Base-by-base conservation (phyloP, 495 filamentous ascomycete genomes). In the Talaromyces stipitatus region DNA sequence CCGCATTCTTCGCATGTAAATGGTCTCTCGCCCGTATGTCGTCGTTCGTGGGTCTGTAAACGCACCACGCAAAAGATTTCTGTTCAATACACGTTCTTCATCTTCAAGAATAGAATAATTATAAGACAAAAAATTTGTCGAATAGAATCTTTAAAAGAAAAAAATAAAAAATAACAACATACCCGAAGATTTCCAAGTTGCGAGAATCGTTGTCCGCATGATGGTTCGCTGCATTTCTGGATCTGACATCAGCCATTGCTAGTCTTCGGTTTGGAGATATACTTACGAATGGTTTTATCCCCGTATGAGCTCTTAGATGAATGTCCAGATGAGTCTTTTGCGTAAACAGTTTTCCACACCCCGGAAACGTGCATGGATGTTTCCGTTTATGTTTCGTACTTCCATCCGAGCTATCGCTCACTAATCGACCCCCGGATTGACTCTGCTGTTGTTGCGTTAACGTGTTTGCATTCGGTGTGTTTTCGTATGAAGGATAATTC, bases 321-420 rank as follows among this genome's bases (percentile, higher is more conserved):
- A 95, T 97, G 58, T 95, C 90, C 33, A 96, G 79, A 66, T 97
- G 91, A 2, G 92, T 97, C 70, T 92, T 96, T 67, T 97, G 92
- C 56, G 84, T 83, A 70, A 96, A 96, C 59, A 78, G 82, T 74
- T 94, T 96, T 57, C 79, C 74, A 63, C 92, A 97, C 12, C 84
- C 81, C 11, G 84, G 79, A 29, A 91, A 80, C 22, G 78, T 82
- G 71, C 92, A 97, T 24, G 81, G 71, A 65, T 94, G 94, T 62
- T 84, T 82, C 48, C 67, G 67, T 58, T 71, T 72, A 62, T 72
- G 54, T n/a, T 55, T 55, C 36, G 23, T 8, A 30, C 20, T 55
- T 50, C 36, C 24, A 28, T 30, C 48, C 2, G 27, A 14, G 8
- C 24, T 30, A n/a, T 48, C 45, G 26, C 48, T 30, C 48, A 51